A percentile compares a stretch with the other conserved stretches of the same genome.
phyloP scores from a whole-genome alignment of 441 rosid genomes.

The Omphalea diandra region DNA sequence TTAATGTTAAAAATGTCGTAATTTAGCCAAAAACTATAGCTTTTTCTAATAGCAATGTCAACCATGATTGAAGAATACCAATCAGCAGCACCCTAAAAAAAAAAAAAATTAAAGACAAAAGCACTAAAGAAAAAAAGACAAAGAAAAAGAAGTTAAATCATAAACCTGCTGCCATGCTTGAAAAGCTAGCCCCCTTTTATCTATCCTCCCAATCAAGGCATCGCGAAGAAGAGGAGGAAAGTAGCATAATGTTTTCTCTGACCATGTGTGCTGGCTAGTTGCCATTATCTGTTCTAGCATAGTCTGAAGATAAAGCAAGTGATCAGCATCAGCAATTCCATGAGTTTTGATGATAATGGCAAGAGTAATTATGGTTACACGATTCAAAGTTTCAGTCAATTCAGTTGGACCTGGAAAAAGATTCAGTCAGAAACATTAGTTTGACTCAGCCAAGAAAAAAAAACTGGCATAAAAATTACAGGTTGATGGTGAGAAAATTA shows the following conservation, averaged over 20 bases:
- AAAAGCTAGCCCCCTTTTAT: slow-evolving; percentile 70
- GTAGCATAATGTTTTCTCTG: slow-evolving; percentile 81
- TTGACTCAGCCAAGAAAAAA: slow-evolving; percentile 17
- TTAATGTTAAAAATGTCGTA: no score
- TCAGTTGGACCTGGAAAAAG: slow-evolving; percentile 85
- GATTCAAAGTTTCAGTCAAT: slow-evolving; percentile 94
- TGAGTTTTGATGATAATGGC: slow-evolving; percentile 96
- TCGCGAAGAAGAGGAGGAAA: slow-evolving; percentile 89
- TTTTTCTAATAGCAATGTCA: no score
- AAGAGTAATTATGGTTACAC: slow-evolving; percentile 81
- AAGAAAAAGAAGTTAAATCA: slow-evolving; percentile 13
- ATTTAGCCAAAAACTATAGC: no score
- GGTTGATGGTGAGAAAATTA: slow-evolving; percentile 14
- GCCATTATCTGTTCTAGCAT: slow-evolving; percentile 92
- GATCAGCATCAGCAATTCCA: slow-evolving; percentile 98
- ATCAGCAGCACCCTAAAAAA: neutral
- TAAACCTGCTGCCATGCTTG: slow-evolving; percentile 89
- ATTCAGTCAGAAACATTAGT: slow-evolving; percentile 18
- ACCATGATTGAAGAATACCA: slow-evolving; percentile 9
- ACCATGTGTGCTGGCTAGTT: slow-evolving; percentile 95
- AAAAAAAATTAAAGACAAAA: neutral
- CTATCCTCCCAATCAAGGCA: slow-evolving; percentile 58
- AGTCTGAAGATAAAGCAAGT: slow-evolving; percentile 77
- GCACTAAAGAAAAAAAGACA: neutral
- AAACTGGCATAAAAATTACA: slow-evolving; percentile 13